These are phyloP conservation scores for Microdochium paspali DNA, from an alignment of 2,329 filamentous ascomycete species.

Conservation along the genomic window DNA sequence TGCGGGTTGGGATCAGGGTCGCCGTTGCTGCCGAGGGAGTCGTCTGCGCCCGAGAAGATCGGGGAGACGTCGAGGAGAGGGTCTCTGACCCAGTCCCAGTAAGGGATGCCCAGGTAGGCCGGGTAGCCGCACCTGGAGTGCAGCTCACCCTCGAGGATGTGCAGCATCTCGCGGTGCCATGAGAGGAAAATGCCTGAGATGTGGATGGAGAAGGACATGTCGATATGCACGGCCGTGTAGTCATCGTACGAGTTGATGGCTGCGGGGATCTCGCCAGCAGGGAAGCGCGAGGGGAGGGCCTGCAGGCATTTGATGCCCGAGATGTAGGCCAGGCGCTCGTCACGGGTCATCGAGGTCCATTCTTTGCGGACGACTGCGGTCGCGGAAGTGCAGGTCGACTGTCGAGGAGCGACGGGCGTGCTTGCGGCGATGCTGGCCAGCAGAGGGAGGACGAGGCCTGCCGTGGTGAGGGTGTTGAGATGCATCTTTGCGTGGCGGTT, in stretches of 20 bases:
- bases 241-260: conserved; percentile 19
- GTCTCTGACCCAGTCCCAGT: conserved; percentile 33
- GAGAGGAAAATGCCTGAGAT: conserved; percentile 14
- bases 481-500: no score
- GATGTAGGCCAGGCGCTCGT: background rate
- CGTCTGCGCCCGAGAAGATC: conserved; percentile 35
- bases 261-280: conserved; percentile 10
- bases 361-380: conserved; percentile 1
- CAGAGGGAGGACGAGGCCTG: no score
- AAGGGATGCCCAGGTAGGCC: conserved; percentile 12
- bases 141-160: conserved; percentile 15
- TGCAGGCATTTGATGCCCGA: background rate
- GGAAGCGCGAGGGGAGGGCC: conserved; percentile 2
- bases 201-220: conserved; percentile 14
- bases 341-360: background rate
- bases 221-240: conserved; percentile 20
- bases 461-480: no score
- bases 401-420: no score
- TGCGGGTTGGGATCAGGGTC: background rate
- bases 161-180: conserved; percentile 17
- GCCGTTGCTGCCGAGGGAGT: conserved; percentile 30
- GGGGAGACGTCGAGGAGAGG: conserved; percentile 29
- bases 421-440: no score
- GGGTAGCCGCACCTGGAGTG: conserved; percentile 17
- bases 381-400: background rate